Percentiles rank a stretch among this genome's conserved stretches.
These are phyloP conservation scores for Grammothele lineata DNA, from an alignment of 768 basidiomycete species.

Conservation along the genomic window DNA sequence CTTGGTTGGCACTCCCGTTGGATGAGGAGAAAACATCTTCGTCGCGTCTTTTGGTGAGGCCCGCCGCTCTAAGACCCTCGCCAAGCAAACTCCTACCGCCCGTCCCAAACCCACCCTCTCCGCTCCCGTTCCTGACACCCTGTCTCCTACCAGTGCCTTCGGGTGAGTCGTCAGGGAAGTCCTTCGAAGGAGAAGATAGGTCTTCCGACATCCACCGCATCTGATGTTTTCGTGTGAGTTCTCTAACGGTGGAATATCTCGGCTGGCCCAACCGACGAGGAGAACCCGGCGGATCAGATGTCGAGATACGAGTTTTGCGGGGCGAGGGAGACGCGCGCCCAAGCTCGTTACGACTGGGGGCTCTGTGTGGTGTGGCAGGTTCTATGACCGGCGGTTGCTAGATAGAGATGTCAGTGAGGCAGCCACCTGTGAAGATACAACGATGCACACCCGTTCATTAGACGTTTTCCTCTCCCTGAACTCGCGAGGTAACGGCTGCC, in stretches of 20 bases:
- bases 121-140: slow-evolving; percentile 59
- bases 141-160: slow-evolving; percentile 44
- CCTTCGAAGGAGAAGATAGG: slow-evolving; percentile 24
- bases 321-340: slow-evolving; percentile 21
- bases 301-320: slow-evolving; percentile 6
- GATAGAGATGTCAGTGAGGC: no score
- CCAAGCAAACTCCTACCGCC: slow-evolving; percentile 55
- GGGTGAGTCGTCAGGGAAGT: slow-evolving; percentile 21
- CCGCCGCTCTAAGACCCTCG: slow-evolving; percentile 69
- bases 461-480: slow-evolving; percentile 37
- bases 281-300: slow-evolving; percentile 16
- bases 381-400: slow-evolving; percentile 9
- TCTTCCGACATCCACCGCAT: slow-evolving; percentile 54
- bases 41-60: slow-evolving; percentile 43
- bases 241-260: slow-evolving; percentile 45
- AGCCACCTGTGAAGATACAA: background rate
- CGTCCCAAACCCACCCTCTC: slow-evolving; percentile 51
- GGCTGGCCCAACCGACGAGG: slow-evolving; percentile 29
- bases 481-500: slow-evolving; percentile 51
- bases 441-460: slow-evolving; percentile 38
- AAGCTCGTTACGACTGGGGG: slow-evolving; percentile 8
- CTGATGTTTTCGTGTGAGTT: slow-evolving; percentile 45
- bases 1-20: slow-evolving; percentile 1
- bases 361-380: slow-evolving; percentile 23
- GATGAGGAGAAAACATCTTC: slow-evolving; percentile 33